A percentile compares a stretch with the other conserved stretches of the same genome.
Evolutionary conservation across 1,284 basidiomycete genomes (phyloP).

Genomic region (Sanguinoderma infundibulare): DNA sequence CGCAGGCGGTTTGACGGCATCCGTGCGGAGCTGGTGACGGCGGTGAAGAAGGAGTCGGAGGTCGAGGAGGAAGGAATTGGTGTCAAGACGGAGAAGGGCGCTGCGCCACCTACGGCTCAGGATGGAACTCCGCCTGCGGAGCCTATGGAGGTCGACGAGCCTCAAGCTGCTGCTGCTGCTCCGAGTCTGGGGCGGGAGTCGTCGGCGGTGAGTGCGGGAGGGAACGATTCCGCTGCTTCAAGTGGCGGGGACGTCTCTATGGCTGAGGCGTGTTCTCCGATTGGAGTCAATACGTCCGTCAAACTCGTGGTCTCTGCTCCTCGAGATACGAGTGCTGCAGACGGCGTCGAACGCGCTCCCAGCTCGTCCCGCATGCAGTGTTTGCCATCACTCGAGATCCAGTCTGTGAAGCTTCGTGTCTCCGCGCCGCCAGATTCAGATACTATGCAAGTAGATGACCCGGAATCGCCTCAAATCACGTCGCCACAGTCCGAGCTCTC

Average conservation of each 20-base stretch:
- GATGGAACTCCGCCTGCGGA: not conserved
- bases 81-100: not conserved
- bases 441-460: not conserved
- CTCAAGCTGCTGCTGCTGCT: not conserved
- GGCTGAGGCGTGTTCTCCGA: too few species aligned
- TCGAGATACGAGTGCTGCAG: not conserved
- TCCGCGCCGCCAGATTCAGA: not conserved
- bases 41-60: not conserved
- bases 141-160: not conserved
- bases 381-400: not conserved
- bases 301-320: not conserved
- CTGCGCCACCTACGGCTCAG: not conserved
- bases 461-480: not conserved
- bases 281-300: constrained; percentile 1
- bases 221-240: too few species aligned
- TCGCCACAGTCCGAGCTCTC: not conserved
- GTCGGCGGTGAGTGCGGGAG: not conserved
- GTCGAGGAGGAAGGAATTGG: not conserved
- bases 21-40: not conserved
- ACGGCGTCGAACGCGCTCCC: not conserved
- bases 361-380: not conserved
- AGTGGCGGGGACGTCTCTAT: too few species aligned
- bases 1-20: constrained; percentile 14
- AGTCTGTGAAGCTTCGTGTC: not conserved
- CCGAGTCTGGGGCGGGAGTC: not conserved